Evolutionary conservation across 176 grass and related monocot genomes (phyloP), one percentile per base, ranked within the genome.

Genomic region (Saccharum officinarum): DNA sequence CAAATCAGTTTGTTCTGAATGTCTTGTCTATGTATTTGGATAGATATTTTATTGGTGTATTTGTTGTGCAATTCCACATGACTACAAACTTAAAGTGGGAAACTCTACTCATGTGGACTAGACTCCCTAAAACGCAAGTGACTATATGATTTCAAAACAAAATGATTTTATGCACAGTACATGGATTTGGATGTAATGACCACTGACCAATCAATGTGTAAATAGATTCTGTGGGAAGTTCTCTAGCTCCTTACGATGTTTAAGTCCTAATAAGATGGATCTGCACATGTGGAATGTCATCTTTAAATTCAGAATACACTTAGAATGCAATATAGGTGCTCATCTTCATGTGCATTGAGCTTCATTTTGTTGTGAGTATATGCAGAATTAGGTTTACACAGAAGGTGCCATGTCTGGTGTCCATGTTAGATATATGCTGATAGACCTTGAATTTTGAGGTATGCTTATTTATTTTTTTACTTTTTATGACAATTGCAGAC

Each of bases 401-500:
- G 7, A 1, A 87, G 13, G 67, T 5, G 7, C 15, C 42, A 41
- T 71, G 66, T 77, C 20, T 34, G n/a, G 10, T 78, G 40, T 67
- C 69, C 74, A 83, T 40, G 40, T 22, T 42, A 52, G 54, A 39
- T 62, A n/a, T 22, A 60, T 82, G 31, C 28, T 38, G 46, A 67
- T 83, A 54, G 18, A 82, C 33, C 57, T 57, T 79, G 55, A 83
- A 33, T 8, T 41, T 74, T 70, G 20, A 62, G 65, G 30, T 38
- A 33, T 82, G 10, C 38, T 44, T 30, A 22, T 45, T 67, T 67
- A 47, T 13, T 36, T 44, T 17, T 69, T 31, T 36, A 13, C 67
- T 72, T 80, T 65, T 52, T 16, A 26, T 85, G 26, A 50, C 4
- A n/a, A 34, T 47, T 59, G 46, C 82, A 97, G 95, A 85, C 92